These are phyloP conservation scores for Scorias spongiosa DNA, from an alignment of 2,329 filamentous ascomycete species.

Conservation along the genomic window DNA sequence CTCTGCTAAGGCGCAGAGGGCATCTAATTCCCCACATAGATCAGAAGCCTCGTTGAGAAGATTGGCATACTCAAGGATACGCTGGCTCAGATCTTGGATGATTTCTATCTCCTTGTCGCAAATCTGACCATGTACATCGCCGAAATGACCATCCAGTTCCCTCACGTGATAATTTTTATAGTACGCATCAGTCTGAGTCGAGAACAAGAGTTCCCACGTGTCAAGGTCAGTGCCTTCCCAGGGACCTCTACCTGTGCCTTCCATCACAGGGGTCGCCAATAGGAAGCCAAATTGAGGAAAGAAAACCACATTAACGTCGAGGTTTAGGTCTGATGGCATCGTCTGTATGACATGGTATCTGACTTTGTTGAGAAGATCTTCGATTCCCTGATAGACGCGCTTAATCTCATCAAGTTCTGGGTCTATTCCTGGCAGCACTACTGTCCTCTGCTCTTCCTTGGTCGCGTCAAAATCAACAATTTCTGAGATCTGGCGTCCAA, in stretches of 20 bases:
- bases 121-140: slow-evolving; percentile 74
- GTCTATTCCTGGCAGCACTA: slow-evolving; percentile 59
- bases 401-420: slow-evolving; percentile 63
- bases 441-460: slow-evolving; percentile 52
- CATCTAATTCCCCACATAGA: slow-evolving; percentile 74
- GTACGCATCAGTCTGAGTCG: slow-evolving; percentile 52
- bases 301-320: slow-evolving; percentile 62
- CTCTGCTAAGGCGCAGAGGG: slow-evolving; percentile 62
- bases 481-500: slow-evolving; percentile 57
- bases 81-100: slow-evolving; percentile 58
- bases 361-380: slow-evolving; percentile 54
- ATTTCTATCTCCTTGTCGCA: slow-evolving; percentile 85
- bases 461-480: slow-evolving; percentile 71
- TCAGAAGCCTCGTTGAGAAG: slow-evolving; percentile 57
- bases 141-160: slow-evolving; percentile 65
- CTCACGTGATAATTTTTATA: slow-evolving; percentile 77
- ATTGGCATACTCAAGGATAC: slow-evolving; percentile 53
- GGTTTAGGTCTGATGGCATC: slow-evolving; percentile 43
- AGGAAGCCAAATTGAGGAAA: slow-evolving; percentile 87
- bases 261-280: slow-evolving; percentile 53
- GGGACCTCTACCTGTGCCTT: slow-evolving; percentile 39
- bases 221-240: slow-evolving; percentile 48
- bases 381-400: slow-evolving; percentile 61
- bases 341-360: slow-evolving; percentile 46
- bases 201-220: slow-evolving; percentile 65